A percentile compares a stretch with the other conserved stretches of the same genome.
phyloP scores from a whole-genome alignment of 192 early-diverging fungal species.

The Podila horticola region DNA sequence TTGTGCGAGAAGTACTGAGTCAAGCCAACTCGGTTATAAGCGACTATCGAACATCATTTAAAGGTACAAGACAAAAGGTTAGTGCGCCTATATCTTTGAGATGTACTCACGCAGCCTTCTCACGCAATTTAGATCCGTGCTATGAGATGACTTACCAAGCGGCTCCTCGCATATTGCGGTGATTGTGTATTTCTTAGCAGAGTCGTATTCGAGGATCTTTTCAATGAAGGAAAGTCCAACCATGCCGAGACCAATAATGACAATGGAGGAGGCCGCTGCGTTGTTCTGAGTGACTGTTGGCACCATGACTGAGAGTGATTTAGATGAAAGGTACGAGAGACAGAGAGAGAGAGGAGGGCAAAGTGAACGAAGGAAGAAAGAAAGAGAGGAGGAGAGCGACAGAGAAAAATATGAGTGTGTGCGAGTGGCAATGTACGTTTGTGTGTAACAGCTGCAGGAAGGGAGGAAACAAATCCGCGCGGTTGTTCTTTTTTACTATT shows the following conservation, averaged over 20 bases:
- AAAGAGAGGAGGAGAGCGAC: neutral
- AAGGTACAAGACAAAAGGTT: neutral
- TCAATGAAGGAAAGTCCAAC: conserved; percentile 73
- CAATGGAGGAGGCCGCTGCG: conserved; percentile 27
- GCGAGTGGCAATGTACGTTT: too few relatives aligned
- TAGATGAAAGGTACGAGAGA: neutral
- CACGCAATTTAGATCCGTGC: neutral
- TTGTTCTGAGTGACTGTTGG: neutral
- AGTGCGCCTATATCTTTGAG: neutral
- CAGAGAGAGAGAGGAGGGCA: neutral
- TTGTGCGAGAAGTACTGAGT: conserved; percentile 72
- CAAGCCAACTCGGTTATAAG: conserved; percentile 75
- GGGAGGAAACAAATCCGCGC: too few relatives aligned
- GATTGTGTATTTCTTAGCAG: conserved; percentile 54
- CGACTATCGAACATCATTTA: conserved; percentile 33
- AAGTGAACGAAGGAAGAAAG: too few relatives aligned
- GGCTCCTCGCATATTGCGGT: conserved; percentile 68
- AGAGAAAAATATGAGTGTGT: neutral
- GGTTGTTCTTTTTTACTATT: too few relatives aligned
- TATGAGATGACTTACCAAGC: conserved; percentile 20
- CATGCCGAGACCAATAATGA: conserved; percentile 77
- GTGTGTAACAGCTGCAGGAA: too few relatives aligned
- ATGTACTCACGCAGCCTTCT: neutral
- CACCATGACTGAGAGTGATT: conserved; percentile 9
- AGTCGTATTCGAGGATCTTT: conserved; percentile 66